A percentile compares a stretch with the other conserved stretches of the same genome.
phyloP scores from a whole-genome alignment of 805 yeast species.

The Ogataea pini region DNA sequence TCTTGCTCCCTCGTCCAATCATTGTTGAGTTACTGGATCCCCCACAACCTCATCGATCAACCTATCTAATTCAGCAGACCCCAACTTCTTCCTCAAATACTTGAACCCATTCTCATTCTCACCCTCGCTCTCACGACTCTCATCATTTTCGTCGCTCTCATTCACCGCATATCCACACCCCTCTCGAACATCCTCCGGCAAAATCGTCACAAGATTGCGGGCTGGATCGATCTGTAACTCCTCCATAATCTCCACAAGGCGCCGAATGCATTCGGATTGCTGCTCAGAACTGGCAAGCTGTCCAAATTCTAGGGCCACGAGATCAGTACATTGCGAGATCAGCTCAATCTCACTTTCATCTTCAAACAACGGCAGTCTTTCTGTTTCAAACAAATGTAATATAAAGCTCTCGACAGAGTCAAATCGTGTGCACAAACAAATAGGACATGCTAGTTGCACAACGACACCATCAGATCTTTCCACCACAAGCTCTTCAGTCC shows the following conservation, averaged over 20 bases:
- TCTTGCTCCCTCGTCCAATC: too few species aligned
- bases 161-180: constrained; percentile 1
- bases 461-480: constrained; percentile 21
- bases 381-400: constrained; percentile 12
- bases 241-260: constrained; percentile 8
- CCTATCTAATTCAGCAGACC: constrained; percentile 7
- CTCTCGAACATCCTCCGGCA: constrained; percentile 8
- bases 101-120: constrained; percentile 7
- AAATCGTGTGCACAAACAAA: constrained; percentile 8
- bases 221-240: constrained; percentile 8
- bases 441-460: constrained; percentile 20
- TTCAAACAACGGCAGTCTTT: constrained; percentile 15
- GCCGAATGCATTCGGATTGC: constrained; percentile 1
- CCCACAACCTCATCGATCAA: constrained; percentile 12
- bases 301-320: constrained; percentile 16
- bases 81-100: constrained; percentile 11
- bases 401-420: constrained; percentile 6
- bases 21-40: too few species aligned
- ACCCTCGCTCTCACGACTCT: not conserved
- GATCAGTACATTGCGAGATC: constrained; percentile 1
- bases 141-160: not conserved
- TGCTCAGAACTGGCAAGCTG: not conserved
- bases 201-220: constrained; percentile 8
- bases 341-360: constrained; percentile 8
- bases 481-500: constrained; percentile 1